Evolutionary conservation across 352 stramenopile genomes (phyloP).

Genomic region (Pythium myriotylum): DNA sequence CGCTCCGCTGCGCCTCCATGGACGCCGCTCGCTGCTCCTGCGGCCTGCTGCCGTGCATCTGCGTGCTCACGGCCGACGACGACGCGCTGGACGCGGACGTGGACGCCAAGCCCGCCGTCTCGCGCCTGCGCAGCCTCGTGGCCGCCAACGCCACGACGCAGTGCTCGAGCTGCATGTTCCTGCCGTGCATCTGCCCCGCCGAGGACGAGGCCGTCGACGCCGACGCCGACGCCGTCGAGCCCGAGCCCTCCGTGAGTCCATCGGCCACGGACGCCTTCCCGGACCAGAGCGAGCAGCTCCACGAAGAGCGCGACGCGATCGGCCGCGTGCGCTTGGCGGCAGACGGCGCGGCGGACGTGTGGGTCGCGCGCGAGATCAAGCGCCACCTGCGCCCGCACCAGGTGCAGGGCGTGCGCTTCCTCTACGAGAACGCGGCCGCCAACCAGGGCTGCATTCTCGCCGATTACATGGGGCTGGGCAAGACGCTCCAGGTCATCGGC

Average conservation of each 20-base stretch:
- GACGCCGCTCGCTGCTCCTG: constrained; percentile 43
- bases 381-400: constrained; percentile 79
- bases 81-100: constrained; percentile 31
- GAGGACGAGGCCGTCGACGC: constrained; percentile 42
- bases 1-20: neutral
- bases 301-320: constrained; percentile 46
- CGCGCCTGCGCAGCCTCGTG: constrained; percentile 56
- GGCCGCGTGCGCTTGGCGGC: constrained; percentile 50
- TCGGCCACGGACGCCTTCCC: constrained; percentile 23
- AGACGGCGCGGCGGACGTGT: constrained; percentile 34
- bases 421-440: constrained; percentile 55
- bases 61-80: constrained; percentile 44
- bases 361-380: constrained; percentile 80
- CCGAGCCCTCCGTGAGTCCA: constrained; percentile 30
- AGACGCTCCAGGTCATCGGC: constrained; percentile 88
- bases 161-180: constrained; percentile 75
- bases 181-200: constrained; percentile 76
- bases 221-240: neutral
- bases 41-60: constrained; percentile 74
- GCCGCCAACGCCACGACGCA: constrained; percentile 55
- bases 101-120: neutral
- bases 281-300: constrained; percentile 31
- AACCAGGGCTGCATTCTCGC: constrained; percentile 83
- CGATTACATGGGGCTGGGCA: constrained; percentile 91
- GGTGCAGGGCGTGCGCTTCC: constrained; percentile 68